Percentiles rank a stretch among this genome's conserved stretches.
Evolutionary conservation across 2,329 filamentous ascomycete genomes (phyloP).

Genomic region (Tolypocladium inflatum): DNA sequence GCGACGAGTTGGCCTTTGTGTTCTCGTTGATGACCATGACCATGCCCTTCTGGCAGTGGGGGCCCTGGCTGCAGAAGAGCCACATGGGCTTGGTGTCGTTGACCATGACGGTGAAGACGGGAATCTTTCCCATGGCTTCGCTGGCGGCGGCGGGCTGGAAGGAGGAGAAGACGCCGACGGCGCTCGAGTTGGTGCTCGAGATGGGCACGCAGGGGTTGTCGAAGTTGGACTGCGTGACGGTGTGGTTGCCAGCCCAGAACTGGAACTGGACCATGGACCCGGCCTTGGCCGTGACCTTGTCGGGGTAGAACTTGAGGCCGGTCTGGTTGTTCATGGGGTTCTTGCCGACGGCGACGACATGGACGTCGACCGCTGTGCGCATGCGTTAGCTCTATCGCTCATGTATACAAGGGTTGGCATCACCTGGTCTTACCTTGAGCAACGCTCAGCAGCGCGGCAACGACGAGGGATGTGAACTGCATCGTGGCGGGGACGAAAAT

Average conservation of each 20-base stretch:
- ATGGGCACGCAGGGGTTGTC: conserved; percentile 60
- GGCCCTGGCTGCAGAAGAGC: conserved; percentile 67
- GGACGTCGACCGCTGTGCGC: conserved; percentile 32
- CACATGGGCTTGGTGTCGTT: conserved; percentile 63
- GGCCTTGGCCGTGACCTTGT: conserved; percentile 51
- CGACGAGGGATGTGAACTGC: conserved; percentile 38
- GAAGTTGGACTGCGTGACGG: conserved; percentile 69
- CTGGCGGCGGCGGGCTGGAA: conserved; percentile 54
- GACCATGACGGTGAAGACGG: conserved; percentile 63
- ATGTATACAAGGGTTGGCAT: not conserved
- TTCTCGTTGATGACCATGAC: conserved; percentile 67
- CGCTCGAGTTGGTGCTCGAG: conserved; percentile 36
- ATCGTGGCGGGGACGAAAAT: conserved; percentile 30
- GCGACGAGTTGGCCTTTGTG: conserved; percentile 39
- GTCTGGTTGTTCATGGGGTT: conserved; percentile 37
- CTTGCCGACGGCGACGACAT: conserved; percentile 56
- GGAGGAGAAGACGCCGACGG: conserved; percentile 55
- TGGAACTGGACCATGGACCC: conserved; percentile 61
- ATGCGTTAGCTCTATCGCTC: not conserved
- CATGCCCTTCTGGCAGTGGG: conserved; percentile 70
- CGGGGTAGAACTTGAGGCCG: conserved; percentile 52
- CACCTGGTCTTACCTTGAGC: conserved; percentile 30
- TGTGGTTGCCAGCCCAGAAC: conserved; percentile 63
- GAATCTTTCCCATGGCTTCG: conserved; percentile 37
- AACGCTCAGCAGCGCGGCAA: conserved; percentile 37